Evolutionary conservation across 768 basidiomycete genomes (phyloP).

Genomic region (Lenzites betulinus): DNA sequence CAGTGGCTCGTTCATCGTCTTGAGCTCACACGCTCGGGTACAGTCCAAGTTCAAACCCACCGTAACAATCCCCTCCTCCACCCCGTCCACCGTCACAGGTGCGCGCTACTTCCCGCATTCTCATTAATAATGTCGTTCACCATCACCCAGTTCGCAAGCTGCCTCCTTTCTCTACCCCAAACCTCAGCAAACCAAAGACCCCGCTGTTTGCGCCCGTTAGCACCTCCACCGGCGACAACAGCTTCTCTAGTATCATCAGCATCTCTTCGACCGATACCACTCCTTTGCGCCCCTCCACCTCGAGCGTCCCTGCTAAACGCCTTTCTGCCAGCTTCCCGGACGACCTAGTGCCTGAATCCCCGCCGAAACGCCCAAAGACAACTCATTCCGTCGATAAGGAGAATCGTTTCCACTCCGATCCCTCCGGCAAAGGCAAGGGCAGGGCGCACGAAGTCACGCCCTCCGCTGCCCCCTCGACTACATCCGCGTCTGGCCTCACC

Average conservation of each 20-base stretch:
- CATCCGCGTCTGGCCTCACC: not conserved
- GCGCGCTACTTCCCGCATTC: not conserved
- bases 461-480: not conserved
- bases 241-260: conserved; percentile 8
- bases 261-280: conserved; percentile 21
- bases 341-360: conserved; percentile 8
- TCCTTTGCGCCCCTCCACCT: conserved; percentile 10
- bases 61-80: conserved; percentile 14
- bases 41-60: conserved; percentile 26
- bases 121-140: not conserved
- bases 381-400: conserved; percentile 30
- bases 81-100: conserved; percentile 13
- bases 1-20: too few relatives aligned
- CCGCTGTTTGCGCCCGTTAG: conserved; percentile 3
- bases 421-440: conserved; percentile 22
- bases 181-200: conserved; percentile 38
- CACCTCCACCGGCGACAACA: conserved; percentile 23
- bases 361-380: conserved; percentile 37
- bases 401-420: conserved; percentile 15
- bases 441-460: conserved; percentile 15
- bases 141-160: conserved; percentile 25
- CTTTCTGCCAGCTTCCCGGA: conserved; percentile 26
- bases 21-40: not conserved
- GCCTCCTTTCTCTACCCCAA: conserved; percentile 49
- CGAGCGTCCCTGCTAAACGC: conserved; percentile 34